Evolutionary conservation across 352 stramenopile species (phyloP).

Genomic region (Plasmopara viticola): DNA sequence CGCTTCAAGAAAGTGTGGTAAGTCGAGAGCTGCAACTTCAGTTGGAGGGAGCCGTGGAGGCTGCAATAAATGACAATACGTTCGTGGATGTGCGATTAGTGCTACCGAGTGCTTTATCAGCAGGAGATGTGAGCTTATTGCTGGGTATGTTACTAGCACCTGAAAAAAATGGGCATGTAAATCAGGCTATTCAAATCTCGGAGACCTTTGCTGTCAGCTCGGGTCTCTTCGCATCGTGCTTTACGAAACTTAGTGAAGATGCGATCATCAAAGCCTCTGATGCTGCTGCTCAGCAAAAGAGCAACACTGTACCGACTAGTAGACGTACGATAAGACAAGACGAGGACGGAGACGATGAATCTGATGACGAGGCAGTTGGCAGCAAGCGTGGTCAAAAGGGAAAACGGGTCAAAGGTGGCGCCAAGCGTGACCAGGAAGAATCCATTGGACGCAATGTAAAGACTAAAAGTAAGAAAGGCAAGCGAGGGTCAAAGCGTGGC

Average conservation of each 20-base stretch:
- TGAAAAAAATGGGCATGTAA: constrained; percentile 18
- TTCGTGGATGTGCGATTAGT: constrained; percentile 55
- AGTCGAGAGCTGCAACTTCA: constrained; percentile 54
- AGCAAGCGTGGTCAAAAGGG: constrained; percentile 40
- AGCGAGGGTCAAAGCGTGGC: constrained; percentile 30
- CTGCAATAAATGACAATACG: constrained; percentile 54
- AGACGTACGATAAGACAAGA: constrained; percentile 19
- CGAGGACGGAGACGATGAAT: constrained; percentile 26
- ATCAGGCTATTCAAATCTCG: constrained; percentile 41
- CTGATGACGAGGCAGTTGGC: constrained; percentile 32
- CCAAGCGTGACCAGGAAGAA: constrained; percentile 25
- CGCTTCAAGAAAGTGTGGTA: constrained; percentile 58
- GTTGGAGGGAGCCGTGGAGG: constrained; percentile 66
- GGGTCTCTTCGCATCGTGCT: constrained; percentile 38
- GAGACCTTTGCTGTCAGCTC: constrained; percentile 60
- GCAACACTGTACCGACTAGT: constrained; percentile 1
- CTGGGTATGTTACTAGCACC: constrained; percentile 39
- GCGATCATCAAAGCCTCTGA: constrained; percentile 34
- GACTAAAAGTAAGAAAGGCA: constrained; percentile 38
- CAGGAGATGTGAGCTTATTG: constrained; percentile 39
- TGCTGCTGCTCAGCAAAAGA: constrained; percentile 32
- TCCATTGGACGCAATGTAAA: constrained; percentile 22
- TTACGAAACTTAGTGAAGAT: constrained; percentile 49
- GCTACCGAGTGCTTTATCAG: constrained; percentile 51
- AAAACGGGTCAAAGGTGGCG: constrained; percentile 35